A percentile compares a stretch with the other conserved stretches of the same genome.
These are phyloP conservation scores for Elaeis guineensis DNA, from an alignment of 176 grass and related monocot species.

Conservation along the genomic window DNA sequence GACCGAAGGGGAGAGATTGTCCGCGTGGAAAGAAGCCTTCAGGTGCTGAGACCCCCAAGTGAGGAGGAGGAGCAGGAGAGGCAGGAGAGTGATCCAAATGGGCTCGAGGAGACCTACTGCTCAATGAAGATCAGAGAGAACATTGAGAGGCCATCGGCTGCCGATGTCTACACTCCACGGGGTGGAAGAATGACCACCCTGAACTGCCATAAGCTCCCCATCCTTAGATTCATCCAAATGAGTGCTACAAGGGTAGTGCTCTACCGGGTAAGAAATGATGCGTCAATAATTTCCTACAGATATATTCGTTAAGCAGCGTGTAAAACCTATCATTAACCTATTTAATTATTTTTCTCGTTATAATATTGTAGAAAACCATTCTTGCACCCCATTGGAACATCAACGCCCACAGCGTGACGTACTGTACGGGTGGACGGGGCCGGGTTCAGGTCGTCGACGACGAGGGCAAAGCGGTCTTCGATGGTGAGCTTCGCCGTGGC, in stretches of 20 bases:
- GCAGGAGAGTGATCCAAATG: not conserved
- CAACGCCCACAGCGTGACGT: conserved; percentile 29
- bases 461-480: conserved; percentile 24
- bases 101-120: conserved; percentile 26
- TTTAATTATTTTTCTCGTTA: not conserved
- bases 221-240: conserved; percentile 31
- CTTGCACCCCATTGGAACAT: conserved; percentile 33
- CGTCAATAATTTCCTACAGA: not conserved
- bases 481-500: conserved; percentile 20
- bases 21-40: conserved; percentile 20
- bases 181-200: conserved; percentile 12
- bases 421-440: conserved; percentile 21
- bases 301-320: too few species aligned
- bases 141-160: conserved; percentile 9
- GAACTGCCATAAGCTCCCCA: conserved; percentile 30
- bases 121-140: conserved; percentile 22
- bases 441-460: conserved; percentile 29
- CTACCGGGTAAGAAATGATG: conserved; percentile 6
- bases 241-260: conserved; percentile 27
- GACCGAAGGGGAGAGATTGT: conserved; percentile 31
- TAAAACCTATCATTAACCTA: too few species aligned
- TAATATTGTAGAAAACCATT: conserved; percentile 12
- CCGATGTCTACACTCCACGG: conserved; percentile 22
- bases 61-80: not conserved
- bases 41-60: conserved; percentile 8